Conservation (phyloP, 441 rosid species). For the Mallotus japonicus region DNA sequence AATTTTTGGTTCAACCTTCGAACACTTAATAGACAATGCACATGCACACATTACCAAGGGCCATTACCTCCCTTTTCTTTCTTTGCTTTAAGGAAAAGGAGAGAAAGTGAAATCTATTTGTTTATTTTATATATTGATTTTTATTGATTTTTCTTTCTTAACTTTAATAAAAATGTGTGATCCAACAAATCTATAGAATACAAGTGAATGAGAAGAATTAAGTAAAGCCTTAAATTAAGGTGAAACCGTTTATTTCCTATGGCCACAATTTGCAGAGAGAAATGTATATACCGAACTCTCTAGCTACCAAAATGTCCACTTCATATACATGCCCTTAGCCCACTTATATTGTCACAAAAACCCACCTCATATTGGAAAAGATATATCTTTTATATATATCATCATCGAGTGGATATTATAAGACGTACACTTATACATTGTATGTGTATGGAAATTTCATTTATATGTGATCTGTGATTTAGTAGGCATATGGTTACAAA, state of each 20-base stretch:
- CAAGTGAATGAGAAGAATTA: slow-evolving; percentile 17
- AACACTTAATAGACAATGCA: slow-evolving; percentile 19
- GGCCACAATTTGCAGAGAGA: slow-evolving; percentile 19
- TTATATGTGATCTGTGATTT: too few relatives aligned
- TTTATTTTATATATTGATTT: background rate
- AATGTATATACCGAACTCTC: background rate
- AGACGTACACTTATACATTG: too few relatives aligned
- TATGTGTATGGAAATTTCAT: too few relatives aligned
- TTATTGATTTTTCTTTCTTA: slow-evolving; percentile 4
- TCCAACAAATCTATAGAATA: slow-evolving; percentile 22
- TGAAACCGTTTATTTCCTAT: slow-evolving; percentile 23
- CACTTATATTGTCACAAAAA: background rate
- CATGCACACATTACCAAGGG: slow-evolving; percentile 26
- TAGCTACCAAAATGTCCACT: slow-evolving; percentile 15
- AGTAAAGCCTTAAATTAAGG: slow-evolving; percentile 32
- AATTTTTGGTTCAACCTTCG: background rate
- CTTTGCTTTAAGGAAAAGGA: slow-evolving; percentile 33
- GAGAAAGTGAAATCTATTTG: slow-evolving; percentile 28
- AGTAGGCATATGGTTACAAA: too few relatives aligned
- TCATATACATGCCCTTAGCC: background rate
- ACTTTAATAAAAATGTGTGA: slow-evolving; percentile 23
- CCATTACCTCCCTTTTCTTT: slow-evolving; percentile 18
- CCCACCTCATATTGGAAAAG: too few relatives aligned
- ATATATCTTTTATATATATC: too few relatives aligned
- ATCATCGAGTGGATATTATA: too few relatives aligned